Evolutionary conservation across 768 basidiomycete species (phyloP), one percentile per base, ranked within the genome.

Genomic region (Gymnopilus junonius): DNA sequence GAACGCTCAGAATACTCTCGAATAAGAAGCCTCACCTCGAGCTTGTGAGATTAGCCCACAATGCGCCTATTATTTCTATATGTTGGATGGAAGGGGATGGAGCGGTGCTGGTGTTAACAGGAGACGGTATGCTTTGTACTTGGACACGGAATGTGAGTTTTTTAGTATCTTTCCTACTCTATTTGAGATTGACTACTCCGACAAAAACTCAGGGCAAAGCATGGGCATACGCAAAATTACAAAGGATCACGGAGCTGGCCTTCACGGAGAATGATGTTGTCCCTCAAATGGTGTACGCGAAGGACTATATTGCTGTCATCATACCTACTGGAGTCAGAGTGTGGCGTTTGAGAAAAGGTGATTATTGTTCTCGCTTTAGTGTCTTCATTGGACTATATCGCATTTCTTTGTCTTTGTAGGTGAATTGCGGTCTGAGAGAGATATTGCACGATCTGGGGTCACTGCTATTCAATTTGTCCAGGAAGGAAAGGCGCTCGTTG

Each of bases 321-420:
- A 85, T 85, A 60, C 86, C 87, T 34, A 66, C 75, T 42, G 87
- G 87, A 2, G 87, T 90, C 42, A 87, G 85, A 62, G 80, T 89
- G n/a, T 90, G 88, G 88, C 71, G 85, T 61, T 84, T 81, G 81
- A 77, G 75, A 48, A 83, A 84, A 75, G 87, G 88, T 88, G 43
- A 29, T 65, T 62, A 39, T n/a, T 50, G 3, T 55, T 40, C 21
- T 45, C 23, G 32, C 15, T 59, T 12, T 57, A 46, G 20, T 21
- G 39, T 43, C 20, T 42, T 67, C 51, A 12, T 8, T 59, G 40
- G 23, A 14, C 51, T 31, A 29, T n/a, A n/a, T n/a, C n/a, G n/a
- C n/a, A n/a, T n/a, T n/a, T n/a, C 40, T n/a, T 15, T 17, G 39
- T 58, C 39, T 17, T 15, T 58, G 31, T 63, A 90, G 89, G 85